Percentiles rank a stretch among this genome's conserved stretches.
phyloP scores from a whole-genome alignment of 108 stramenopile genomes.

The Skeletonema potamos region DNA sequence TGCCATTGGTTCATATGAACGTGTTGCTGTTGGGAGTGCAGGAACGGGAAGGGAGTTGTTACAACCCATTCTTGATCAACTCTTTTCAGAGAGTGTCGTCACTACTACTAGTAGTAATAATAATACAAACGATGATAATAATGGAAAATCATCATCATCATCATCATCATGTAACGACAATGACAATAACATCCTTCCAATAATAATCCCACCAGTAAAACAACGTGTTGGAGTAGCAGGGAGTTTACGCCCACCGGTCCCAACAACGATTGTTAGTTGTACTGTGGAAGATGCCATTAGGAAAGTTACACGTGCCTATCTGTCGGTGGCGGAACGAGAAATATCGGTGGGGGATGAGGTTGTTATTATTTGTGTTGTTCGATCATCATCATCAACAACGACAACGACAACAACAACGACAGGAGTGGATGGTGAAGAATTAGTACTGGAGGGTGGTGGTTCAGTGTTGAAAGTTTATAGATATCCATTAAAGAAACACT shows the following conservation, averaged over 20 bases:
- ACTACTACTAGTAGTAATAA: neutral
- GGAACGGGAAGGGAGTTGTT: conserved; percentile 79
- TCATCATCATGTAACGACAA: no score
- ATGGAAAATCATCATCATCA: neutral
- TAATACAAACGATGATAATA: neutral
- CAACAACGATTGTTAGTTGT: conserved; percentile 51
- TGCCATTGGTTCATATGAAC: conserved; percentile 86
- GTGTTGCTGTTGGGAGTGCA: conserved; percentile 75
- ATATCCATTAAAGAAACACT: conserved; percentile 29
- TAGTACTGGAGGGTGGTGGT: neutral
- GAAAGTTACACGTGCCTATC: conserved; percentile 63
- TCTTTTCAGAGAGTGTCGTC: conserved; percentile 61
- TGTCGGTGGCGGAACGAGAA: conserved; percentile 82
- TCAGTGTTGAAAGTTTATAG: conserved; percentile 13
- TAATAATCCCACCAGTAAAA: conserved; percentile 25
- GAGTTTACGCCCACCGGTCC: conserved; percentile 37
- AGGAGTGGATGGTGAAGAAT: neutral
- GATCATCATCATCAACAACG: neutral
- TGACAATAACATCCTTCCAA: conserved; percentile 1
- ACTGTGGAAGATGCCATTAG: conserved; percentile 61
- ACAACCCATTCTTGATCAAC: conserved; percentile 82
- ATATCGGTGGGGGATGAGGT: conserved; percentile 81
- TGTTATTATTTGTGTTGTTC: conserved; percentile 67
- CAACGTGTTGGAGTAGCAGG: conserved; percentile 48
- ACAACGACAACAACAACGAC: no score